These are phyloP conservation scores for Aspergillus intermedius DNA, from an alignment of 2,329 filamentous ascomycete genomes.

Conservation along the genomic window DNA sequence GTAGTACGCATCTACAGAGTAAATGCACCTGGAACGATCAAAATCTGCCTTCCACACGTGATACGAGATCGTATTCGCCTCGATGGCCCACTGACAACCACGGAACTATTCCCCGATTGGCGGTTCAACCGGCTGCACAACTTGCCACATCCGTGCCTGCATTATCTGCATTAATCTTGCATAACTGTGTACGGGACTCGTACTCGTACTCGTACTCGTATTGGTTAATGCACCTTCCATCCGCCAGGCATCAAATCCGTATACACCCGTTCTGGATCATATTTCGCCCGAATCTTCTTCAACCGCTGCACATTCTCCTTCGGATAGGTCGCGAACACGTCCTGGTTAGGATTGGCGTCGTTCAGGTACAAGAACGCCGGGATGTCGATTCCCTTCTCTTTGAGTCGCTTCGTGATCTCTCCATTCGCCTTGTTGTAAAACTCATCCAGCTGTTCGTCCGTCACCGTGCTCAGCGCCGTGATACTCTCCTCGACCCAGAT, in stretches of 20 bases:
- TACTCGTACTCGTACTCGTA: no score
- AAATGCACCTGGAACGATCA: no score
- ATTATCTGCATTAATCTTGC: no score
- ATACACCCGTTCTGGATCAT: constrained; percentile 30
- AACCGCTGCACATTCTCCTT: constrained; percentile 29
- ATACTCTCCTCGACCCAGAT: constrained; percentile 6
- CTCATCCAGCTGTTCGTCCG: constrained; percentile 2
- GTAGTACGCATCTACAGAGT: no score
- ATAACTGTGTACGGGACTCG: no score
- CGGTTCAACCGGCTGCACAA: no score
- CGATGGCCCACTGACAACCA: no score
- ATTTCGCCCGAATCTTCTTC: constrained; percentile 20
- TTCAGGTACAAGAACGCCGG: constrained; percentile 27
- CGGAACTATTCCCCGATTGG: no score
- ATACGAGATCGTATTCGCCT: no score
- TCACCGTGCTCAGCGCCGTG: neutral
- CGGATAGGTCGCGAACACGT: constrained; percentile 28
- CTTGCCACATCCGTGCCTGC: no score
- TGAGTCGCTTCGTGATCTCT: neutral
- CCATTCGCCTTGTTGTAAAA: constrained; percentile 4
- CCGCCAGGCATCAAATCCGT: constrained; percentile 31
- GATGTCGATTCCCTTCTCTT: constrained; percentile 1
- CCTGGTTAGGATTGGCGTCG: constrained; percentile 33
- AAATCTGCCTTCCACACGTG: no score
- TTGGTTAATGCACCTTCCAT: constrained; percentile 6